Base-by-base conservation (phyloP, 2,329 filamentous ascomycete species). In the Phaeosphaeria sp. region DNA sequence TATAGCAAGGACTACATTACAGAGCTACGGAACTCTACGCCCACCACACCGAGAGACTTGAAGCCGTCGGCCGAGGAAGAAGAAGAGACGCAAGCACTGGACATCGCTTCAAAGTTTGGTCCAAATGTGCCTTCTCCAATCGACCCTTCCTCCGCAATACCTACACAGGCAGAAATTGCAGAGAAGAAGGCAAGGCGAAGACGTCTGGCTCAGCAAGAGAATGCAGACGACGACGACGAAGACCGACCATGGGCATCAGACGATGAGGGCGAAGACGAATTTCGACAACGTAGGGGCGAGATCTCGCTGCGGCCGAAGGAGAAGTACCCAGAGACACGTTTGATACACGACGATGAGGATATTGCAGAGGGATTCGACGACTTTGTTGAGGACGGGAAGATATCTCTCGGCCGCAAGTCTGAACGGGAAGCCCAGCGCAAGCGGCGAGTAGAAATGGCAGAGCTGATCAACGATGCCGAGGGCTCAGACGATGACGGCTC, bases 331-430 rank as follows among this genome's bases (percentile, higher is more conserved):
- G 80, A 93, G 60, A 90, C 90, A 6, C 85, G 94, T 1, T 84
- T 98, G 1, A 85, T 93, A 6, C 86, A 84, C 43, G 93, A 97
- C 33, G 94, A 98, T 67, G 94, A 98, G 73, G 92, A 98, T 70
- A 85, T 97, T 0, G 91, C 91, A 39, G 95, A 98, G 78, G 93
- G 93, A 0, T 98, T 96, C 67, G 94, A 98, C 59, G 90, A 94
- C 54, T 97, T 91, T 68, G 91, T 95, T 9, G 91, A 95, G 42
- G 92, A 97, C 72, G 92, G 91, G 9, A 87, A 87, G 7, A 86
- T 97, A 10, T 86, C 91, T 1, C 82, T 97, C 0, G 92, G 93
- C 33, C 87, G 85, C 60, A 91, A 90, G 59, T 92, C 92, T 0
- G 91, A 95, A 77, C 87, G 85, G 20, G 91, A 92, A 65, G 89